Base-by-base conservation (phyloP, 2,329 filamentous ascomycete genomes). In the Colletotrichum sp. region DNA sequence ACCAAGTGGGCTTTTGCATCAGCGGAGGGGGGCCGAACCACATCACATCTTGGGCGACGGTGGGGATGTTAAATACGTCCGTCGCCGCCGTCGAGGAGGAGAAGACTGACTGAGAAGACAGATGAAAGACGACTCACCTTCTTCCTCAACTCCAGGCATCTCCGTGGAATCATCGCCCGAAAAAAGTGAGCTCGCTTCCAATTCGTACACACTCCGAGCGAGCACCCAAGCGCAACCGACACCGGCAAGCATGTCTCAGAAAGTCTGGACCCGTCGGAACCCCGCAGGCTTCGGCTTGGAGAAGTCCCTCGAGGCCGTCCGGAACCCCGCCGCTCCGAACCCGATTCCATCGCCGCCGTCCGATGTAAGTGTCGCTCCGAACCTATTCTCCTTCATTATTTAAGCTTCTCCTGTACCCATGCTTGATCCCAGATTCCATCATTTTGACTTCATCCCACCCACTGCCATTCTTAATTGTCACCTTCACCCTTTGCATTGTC, bases 231-330 rank as follows among this genome's bases (percentile, higher is more conserved):
- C 25, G 25, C n/a, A 16, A 71, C 36, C 52, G 11, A 39, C 19
- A 13, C 63, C 91, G 88, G 79, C 90, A 90, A 74, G 85, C 80
- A 78, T 90, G 82, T n/a, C 79, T 52, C 81, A 80, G 32, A 79
- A 78, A 25, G 79, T 82, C 71, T 80, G 78, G 77, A 78, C 78
- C 65, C 81, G 81, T 72, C 79, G 78, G n/a, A 79, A 80, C 72
- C 74, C 79, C 15, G 75, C 72, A n/a, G 81, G 81, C 64, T 77
- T 75, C 68, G 81, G 81, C 64, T 78, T 82, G 55, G 80, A 81
- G 49, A 77, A 78, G 69, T 78, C 77, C 44, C 76, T 82, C 36
- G 78, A 73, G 6, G 80, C 79, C 25, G 75, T 80, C 25, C 80
- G 79, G 25, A 78, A 69, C 74, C 71, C 80, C 27, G 71, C 72